A percentile compares a stretch with the other conserved stretches of the same genome.
These are phyloP conservation scores for Chalara sp. DNA, from an alignment of 2,329 filamentous ascomycete species.

Conservation along the genomic window DNA sequence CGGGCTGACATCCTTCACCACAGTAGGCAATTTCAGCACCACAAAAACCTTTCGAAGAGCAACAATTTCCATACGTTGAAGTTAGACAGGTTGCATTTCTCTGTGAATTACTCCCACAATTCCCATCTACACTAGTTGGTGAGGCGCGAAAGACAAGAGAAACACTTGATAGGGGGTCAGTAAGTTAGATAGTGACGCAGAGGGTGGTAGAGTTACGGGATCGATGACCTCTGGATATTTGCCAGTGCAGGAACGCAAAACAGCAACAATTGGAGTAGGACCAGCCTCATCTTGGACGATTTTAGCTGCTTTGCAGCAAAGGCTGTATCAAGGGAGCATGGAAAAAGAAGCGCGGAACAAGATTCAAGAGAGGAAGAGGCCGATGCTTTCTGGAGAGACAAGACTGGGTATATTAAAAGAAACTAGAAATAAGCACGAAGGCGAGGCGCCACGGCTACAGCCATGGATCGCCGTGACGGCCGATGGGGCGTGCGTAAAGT, in stretches of 20 bases:
- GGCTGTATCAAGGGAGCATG: not conserved
- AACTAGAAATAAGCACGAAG: no score
- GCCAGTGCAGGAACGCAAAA: not conserved
- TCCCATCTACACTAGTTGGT: not conserved
- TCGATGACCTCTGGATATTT: not conserved
- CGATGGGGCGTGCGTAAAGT: no score
- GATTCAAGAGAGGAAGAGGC: no score
- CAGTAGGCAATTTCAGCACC: not conserved
- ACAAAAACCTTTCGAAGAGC: not conserved
- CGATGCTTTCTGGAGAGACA: no score
- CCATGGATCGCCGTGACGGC: no score
- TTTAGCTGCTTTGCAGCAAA: no score
- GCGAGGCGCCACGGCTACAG: no score
- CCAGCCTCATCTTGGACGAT: not conserved
- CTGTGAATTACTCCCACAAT: not conserved
- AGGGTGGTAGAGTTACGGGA: not conserved
- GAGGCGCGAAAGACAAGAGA: not conserved
- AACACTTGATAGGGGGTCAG: not conserved
- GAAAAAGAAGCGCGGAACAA: not conserved
- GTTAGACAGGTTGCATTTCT: not conserved
- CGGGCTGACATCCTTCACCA: not conserved
- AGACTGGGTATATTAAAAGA: no score
- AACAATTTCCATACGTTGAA: not conserved
- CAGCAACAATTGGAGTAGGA: not conserved
- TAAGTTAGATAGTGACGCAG: not conserved